phyloP scores from a whole-genome alignment of 2,329 filamentous ascomycete species.

The Lasiodiplodia theobromae region DNA sequence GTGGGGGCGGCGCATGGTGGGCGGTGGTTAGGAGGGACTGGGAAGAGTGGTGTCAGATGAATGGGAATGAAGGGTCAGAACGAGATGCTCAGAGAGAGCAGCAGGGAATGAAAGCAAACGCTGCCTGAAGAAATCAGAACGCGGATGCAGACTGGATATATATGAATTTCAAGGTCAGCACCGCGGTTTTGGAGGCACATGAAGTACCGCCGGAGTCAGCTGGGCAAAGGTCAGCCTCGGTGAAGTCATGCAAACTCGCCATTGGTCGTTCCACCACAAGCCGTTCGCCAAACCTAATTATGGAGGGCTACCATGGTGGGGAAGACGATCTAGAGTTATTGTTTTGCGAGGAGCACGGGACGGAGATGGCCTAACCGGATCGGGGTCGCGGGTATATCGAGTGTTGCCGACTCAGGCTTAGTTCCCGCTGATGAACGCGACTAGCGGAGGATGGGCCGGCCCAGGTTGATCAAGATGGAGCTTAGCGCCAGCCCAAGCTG shows the following conservation, averaged over 20 bases:
- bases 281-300: background rate
- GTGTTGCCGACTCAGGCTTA: background rate
- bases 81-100: background rate
- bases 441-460: background rate
- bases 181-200: background rate
- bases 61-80: background rate
- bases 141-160: background rate
- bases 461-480: background rate
- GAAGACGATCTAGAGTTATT: background rate
- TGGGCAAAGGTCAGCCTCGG: background rate
- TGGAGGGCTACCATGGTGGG: background rate
- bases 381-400: background rate
- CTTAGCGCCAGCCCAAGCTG: conserved; percentile 3
- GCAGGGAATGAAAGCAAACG: background rate
- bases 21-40: background rate
- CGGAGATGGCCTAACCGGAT: background rate
- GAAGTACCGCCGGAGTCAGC: background rate
- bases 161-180: background rate
- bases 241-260: background rate
- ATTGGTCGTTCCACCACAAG: background rate
- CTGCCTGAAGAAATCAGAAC: background rate
- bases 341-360: conserved; percentile 2
- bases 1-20: background rate
- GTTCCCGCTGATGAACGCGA: background rate
- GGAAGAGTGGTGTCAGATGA: too few species aligned